A percentile compares a stretch with the other conserved stretches of the same genome.
phyloP scores from a whole-genome alignment of 2,329 filamentous ascomycete species.

The Blastomyces parvus region DNA sequence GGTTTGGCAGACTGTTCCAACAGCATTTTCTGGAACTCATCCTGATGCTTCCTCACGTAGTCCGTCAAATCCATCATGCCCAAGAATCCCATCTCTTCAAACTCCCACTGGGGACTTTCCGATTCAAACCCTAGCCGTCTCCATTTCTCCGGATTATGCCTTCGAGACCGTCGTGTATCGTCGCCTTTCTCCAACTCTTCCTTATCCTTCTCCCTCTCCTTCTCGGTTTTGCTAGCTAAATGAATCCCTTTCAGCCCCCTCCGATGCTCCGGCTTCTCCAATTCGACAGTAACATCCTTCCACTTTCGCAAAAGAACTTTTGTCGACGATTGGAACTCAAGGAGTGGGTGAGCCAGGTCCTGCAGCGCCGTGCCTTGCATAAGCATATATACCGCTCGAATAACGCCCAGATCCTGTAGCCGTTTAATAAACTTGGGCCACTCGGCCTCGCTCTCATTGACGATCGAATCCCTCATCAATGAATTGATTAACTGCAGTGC shows the following conservation, averaged over 20 bases:
- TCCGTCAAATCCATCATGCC: slow-evolving; percentile 97
- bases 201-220: slow-evolving; percentile 32
- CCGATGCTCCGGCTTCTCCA: slow-evolving; percentile 81
- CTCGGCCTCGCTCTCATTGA: slow-evolving; percentile 65
- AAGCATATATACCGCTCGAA: slow-evolving; percentile 79
- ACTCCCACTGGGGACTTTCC: slow-evolving; percentile 78
- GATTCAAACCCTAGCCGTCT: slow-evolving; percentile 81
- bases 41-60: slow-evolving; percentile 84
- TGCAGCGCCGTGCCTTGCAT: slow-evolving; percentile 93
- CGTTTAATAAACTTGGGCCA: slow-evolving; percentile 95
- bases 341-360: slow-evolving; percentile 76
- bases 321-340: slow-evolving; percentile 88
- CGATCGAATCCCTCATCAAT: slow-evolving; percentile 82
- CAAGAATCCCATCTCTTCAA: slow-evolving; percentile 74
- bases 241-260: slow-evolving; percentile 78
- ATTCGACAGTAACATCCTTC: slow-evolving; percentile 72
- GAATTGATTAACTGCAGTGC: slow-evolving; percentile 92
- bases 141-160: slow-evolving; percentile 87
- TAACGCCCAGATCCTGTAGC: slow-evolving; percentile 84
- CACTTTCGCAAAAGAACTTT: slow-evolving; percentile 82
- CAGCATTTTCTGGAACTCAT: slow-evolving; percentile 82
- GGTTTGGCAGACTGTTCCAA: slow-evolving; percentile 76
- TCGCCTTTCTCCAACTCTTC: slow-evolving; percentile 30
- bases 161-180: slow-evolving; percentile 50
- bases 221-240: slow-evolving; percentile 66